Evolutionary conservation across 305 asterid genomes (phyloP), one percentile per base, ranked within the genome.

Genomic region (Solanum hybrid): DNA sequence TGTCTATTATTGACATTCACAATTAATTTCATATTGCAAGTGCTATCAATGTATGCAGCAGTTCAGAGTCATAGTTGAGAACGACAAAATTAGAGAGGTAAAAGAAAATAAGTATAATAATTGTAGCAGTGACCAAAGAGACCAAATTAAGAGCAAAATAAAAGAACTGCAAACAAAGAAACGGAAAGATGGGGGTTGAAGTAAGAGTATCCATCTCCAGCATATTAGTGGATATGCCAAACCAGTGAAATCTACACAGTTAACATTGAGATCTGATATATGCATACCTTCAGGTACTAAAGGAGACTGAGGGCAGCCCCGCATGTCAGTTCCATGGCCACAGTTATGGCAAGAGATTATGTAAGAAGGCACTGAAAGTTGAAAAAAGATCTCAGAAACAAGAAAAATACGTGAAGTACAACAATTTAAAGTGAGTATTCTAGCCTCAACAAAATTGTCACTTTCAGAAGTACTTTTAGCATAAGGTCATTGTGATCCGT

Each of bases 281-380:
- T 86, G 68, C 92, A 24, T 92, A 96, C 99, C 99, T 95, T 94
- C 95, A 73, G 93, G 94, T 89, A 92, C 91, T 93, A 95, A 91
- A 84, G 96, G 99, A 90, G 97, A 93, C 92, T 97, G 99, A 78
- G 99, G 98, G 89, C 99, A 97, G 39, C 99, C 99, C 3, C 98
- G 98, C 94, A 97, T 84, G 93, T 97, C 99, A 33, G 97, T 93
- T 91, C 99, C 99, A 76, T 97, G 99, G 91, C 98, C 99, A 93
- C 99, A 97, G 91, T 97, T 97, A 89, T 96, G 96, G 89, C 99
- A 97, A 83, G 93, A 92, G 84, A 96, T 92, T 91, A 93, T 92
- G 95, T 91, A 96, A 85, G 99, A 92, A 51, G 99, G 99, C 98
- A 96, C 99, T 97, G 96, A 65, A 90, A 91, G 86, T 87, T 27